These are phyloP conservation scores for Bothia castanella DNA, from an alignment of 1,284 basidiomycete genomes.

Conservation along the genomic window DNA sequence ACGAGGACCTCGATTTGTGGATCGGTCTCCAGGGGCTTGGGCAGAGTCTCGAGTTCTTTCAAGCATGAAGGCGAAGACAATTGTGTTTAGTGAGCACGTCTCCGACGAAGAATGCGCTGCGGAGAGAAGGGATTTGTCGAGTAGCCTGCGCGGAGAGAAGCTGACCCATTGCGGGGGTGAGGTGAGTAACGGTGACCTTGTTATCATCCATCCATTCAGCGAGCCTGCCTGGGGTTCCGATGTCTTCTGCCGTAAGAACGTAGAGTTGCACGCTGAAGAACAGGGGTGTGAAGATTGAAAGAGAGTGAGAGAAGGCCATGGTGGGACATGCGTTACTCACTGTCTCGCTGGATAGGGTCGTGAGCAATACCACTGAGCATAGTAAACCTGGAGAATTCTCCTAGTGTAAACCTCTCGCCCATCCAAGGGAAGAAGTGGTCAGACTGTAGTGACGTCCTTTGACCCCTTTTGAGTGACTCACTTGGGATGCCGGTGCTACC, in stretches of 20 bases:
- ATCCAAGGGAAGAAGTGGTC: slow-evolving; percentile 99
- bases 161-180: slow-evolving; percentile 99
- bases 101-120: slow-evolving; percentile 98
- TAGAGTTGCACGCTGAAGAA: slow-evolving; percentile 97
- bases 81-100: slow-evolving; percentile 98
- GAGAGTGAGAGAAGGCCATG: slow-evolving; percentile 6
- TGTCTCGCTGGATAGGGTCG: slow-evolving; percentile 98
- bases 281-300: slow-evolving; percentile 91
- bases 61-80: slow-evolving; percentile 85
- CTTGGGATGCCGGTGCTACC: slow-evolving; percentile 98
- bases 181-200: slow-evolving; percentile 88
- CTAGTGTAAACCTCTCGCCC: slow-evolving; percentile 83
- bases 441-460: slow-evolving; percentile 92
- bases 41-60: slow-evolving; percentile 40
- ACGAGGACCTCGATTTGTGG: slow-evolving; percentile 45
- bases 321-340: slow-evolving; percentile 48
- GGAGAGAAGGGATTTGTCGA: slow-evolving; percentile 80
- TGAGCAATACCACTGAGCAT: slow-evolving; percentile 99
- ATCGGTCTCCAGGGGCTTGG: slow-evolving; percentile 38
- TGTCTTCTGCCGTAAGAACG: slow-evolving; percentile 96
- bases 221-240: slow-evolving; percentile 93
- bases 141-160: slow-evolving; percentile 95
- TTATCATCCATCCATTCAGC: slow-evolving; percentile 98
- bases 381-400: slow-evolving; percentile 82
- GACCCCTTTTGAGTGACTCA: slow-evolving; percentile 97